Conservation (phyloP, 805 yeast genomes). For the Brettanomyces nanus region DNA sequence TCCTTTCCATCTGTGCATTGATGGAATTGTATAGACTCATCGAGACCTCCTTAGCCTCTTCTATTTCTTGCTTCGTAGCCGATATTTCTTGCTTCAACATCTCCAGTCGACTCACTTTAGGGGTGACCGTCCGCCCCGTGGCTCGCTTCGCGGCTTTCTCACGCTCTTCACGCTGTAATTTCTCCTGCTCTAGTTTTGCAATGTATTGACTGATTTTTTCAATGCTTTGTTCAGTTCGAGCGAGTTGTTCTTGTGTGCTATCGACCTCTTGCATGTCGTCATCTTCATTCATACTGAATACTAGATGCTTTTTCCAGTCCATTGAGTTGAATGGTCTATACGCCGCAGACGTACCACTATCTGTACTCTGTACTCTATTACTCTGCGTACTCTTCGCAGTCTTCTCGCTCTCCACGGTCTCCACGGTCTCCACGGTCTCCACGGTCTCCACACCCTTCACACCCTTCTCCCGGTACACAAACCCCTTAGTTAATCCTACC, state of each 20-base stretch:
- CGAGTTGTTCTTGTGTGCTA: conserved; percentile 1
- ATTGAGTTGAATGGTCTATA: not conserved
- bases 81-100: not conserved
- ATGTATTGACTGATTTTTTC: not conserved
- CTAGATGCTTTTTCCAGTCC: conserved; percentile 11
- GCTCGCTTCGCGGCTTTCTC: no score
- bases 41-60: not conserved
- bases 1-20: not conserved
- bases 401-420: no score
- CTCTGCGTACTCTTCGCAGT: no score
- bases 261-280: conserved; percentile 24
- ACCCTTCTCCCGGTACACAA: no score
- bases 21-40: not conserved
- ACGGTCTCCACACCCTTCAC: no score
- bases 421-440: no score
- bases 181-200: not conserved
- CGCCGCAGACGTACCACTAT: no score
- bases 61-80: not conserved
- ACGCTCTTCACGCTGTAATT: no score
- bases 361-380: no score
- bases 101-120: not conserved
- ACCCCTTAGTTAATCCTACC: not conserved
- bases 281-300: conserved; percentile 30
- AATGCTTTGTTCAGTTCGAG: not conserved
- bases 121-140: no score